phyloP scores from a whole-genome alignment of 2,329 filamentous ascomycete genomes.

The Claviceps pusilla region DNA sequence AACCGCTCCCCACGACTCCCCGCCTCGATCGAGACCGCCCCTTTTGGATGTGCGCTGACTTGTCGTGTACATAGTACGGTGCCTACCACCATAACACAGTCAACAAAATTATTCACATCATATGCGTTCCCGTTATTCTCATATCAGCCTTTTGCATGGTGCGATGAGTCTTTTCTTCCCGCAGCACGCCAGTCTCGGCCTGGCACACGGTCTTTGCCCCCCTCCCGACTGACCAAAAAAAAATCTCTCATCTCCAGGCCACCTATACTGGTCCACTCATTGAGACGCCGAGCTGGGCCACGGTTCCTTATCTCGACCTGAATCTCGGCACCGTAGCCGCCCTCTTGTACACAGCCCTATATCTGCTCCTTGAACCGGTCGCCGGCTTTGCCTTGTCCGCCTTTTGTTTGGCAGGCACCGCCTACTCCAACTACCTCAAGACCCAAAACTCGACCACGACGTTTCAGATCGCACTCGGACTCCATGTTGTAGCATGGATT shows the following conservation, averaged over 20 bases:
- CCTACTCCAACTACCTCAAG: constrained; percentile 60
- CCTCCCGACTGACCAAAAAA: constrained; percentile 1
- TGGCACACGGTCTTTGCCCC: background rate
- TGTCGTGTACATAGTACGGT: constrained; percentile 47
- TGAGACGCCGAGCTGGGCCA: constrained; percentile 50
- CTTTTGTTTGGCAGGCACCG: constrained; percentile 60
- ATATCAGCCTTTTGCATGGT: constrained; percentile 59
- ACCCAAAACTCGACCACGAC: constrained; percentile 35
- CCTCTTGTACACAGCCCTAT: constrained; percentile 59
- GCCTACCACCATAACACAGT: constrained; percentile 66
- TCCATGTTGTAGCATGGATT: constrained; percentile 68
- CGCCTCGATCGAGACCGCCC: background rate
- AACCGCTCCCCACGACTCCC: background rate
- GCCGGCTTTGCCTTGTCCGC: constrained; percentile 66
- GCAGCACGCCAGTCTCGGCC: constrained; percentile 1
- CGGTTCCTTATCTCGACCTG: constrained; percentile 49
- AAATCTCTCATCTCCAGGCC: constrained; percentile 25
- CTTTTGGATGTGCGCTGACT: background rate
- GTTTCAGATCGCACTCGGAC: constrained; percentile 43
- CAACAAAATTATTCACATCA: constrained; percentile 66
- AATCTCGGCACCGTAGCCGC: constrained; percentile 52
- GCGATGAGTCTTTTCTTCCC: constrained; percentile 17
- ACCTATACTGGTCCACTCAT: constrained; percentile 49
- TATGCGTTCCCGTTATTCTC: constrained; percentile 63
- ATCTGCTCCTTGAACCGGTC: constrained; percentile 85